phyloP scores from a whole-genome alignment of 306 rosid species.

The Prunus mira region DNA sequence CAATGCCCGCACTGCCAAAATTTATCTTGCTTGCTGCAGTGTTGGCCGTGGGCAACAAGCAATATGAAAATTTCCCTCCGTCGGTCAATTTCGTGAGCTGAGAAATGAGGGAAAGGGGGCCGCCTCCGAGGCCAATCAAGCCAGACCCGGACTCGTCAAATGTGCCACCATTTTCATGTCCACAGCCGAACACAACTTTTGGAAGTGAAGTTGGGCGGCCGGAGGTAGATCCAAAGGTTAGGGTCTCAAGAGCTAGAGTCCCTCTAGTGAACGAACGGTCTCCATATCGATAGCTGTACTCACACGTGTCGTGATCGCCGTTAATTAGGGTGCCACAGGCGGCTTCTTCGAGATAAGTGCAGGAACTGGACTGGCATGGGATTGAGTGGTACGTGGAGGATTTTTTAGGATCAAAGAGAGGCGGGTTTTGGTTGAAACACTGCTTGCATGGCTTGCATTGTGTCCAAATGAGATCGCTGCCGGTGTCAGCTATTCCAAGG shows the following conservation, averaged over 20 bases:
- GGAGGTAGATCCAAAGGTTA: slow-evolving; percentile 22
- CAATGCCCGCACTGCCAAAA: slow-evolving; percentile 37
- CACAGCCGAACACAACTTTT: slow-evolving; percentile 39
- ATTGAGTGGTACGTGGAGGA: slow-evolving; percentile 41
- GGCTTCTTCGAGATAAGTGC: background rate
- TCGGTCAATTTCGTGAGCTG: slow-evolving; percentile 26
- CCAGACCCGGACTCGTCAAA: slow-evolving; percentile 41
- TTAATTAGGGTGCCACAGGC: background rate
- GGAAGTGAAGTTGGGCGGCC: background rate
- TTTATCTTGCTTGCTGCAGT: slow-evolving; percentile 33
- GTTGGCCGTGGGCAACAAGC: slow-evolving; percentile 25
- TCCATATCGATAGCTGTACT: slow-evolving; percentile 33
- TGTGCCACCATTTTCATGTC: slow-evolving; percentile 36
- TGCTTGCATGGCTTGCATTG: slow-evolving; percentile 55
- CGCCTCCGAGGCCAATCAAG: slow-evolving; percentile 52
- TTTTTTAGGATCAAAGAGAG: slow-evolving; percentile 35
- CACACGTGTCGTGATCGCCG: background rate
- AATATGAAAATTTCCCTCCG: slow-evolving; percentile 48
- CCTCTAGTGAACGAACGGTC: slow-evolving; percentile 48
- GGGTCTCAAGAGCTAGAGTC: slow-evolving; percentile 37
- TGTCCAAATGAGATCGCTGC: slow-evolving; percentile 64
- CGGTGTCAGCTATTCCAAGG: slow-evolving; percentile 54
- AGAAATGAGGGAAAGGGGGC: slow-evolving; percentile 48
- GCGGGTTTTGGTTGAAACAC: slow-evolving; percentile 47
- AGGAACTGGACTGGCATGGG: slow-evolving; percentile 23